phyloP scores from a whole-genome alignment of 2,329 filamentous ascomycete species.

The Aspergillus pseudoviridinutans region DNA sequence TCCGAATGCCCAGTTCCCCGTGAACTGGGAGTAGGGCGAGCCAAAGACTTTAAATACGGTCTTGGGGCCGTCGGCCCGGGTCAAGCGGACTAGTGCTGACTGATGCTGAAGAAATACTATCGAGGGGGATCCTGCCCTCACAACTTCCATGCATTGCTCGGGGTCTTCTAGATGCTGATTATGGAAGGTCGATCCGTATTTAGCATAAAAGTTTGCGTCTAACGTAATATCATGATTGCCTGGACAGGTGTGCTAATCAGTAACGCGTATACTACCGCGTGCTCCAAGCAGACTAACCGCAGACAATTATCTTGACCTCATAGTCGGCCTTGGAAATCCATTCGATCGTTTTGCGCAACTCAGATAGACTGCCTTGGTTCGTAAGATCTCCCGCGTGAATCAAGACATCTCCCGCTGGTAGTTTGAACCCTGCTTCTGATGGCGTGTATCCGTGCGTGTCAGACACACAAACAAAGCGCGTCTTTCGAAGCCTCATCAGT shows the following conservation, averaged over 20 bases:
- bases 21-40: slow-evolving; percentile 51
- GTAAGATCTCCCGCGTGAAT: slow-evolving; percentile 59
- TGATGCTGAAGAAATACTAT: slow-evolving; percentile 53
- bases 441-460: slow-evolving; percentile 56
- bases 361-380: slow-evolving; percentile 50
- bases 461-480: slow-evolving; percentile 56
- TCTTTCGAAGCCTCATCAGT: slow-evolving; percentile 32
- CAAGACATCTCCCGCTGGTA: slow-evolving; percentile 55
- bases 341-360: slow-evolving; percentile 49
- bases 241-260: slow-evolving; percentile 18
- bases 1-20: slow-evolving; percentile 53
- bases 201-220: slow-evolving; percentile 46
- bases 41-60: slow-evolving; percentile 55
- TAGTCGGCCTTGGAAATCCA: slow-evolving; percentile 54
- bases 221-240: slow-evolving; percentile 58
- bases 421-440: slow-evolving; percentile 44
- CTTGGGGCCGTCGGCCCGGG: slow-evolving; percentile 41
- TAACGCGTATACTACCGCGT: not conserved
- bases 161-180: slow-evolving; percentile 44
- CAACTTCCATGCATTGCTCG: slow-evolving; percentile 41
- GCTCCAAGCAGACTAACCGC: slow-evolving; percentile 38
- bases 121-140: slow-evolving; percentile 38
- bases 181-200: slow-evolving; percentile 42
- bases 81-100: slow-evolving; percentile 42
- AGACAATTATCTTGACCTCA: slow-evolving; percentile 53